Base-by-base conservation (phyloP, 805 yeast species). In the Cyberlindnera euphorbiiphila region DNA sequence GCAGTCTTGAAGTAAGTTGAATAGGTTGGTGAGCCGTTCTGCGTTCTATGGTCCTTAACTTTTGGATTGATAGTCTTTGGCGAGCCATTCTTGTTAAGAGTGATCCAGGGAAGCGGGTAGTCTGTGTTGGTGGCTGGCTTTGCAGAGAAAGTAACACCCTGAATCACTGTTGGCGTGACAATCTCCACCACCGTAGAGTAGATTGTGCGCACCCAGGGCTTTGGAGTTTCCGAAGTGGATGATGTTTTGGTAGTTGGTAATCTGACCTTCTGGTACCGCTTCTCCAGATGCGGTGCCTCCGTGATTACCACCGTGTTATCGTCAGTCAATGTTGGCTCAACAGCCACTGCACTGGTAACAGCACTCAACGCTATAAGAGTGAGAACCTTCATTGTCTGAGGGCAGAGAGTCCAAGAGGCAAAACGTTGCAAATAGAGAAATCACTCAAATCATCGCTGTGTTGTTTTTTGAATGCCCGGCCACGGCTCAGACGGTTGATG, bases 1-100 rank as follows among this genome's bases (percentile, higher is more conserved):
- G 81, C 79, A 2, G 85, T 76, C 51, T 85, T 76, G 65, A 86
- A 87, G 61, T 77, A 85, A 2, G 91, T 85, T 6, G 79, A 75
- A 50, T 84, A 82, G 35, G 77, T 78, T 11, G 96, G 96, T 12
- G 69, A 65, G 6, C 74, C 78, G 34, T 83, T 73, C 47, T 76
- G 73, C 22, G 82, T 78, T 35, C 61, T 63, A 9, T 95, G 95
- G 48, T 81, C 77, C 49, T 86, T 85, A 53, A 78, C 53, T 53
- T 85, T 72, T 4, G 96, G 96, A 27, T 64, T 69, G 33, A 87
- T 75, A 0, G 95, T 86, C 56, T 81, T 79, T 37, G 96, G 95
- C 9, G 70, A 59, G 13, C 96, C 96, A 43, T 81, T 76, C 45
- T 81, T 78, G 41, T 86, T 73, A 53, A 87, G 66, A 2, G 86